Evolutionary conservation across 192 early-diverging fungal genomes (phyloP), one percentile per base, ranked within the genome.

Genomic region (Coemansia sp.): DNA sequence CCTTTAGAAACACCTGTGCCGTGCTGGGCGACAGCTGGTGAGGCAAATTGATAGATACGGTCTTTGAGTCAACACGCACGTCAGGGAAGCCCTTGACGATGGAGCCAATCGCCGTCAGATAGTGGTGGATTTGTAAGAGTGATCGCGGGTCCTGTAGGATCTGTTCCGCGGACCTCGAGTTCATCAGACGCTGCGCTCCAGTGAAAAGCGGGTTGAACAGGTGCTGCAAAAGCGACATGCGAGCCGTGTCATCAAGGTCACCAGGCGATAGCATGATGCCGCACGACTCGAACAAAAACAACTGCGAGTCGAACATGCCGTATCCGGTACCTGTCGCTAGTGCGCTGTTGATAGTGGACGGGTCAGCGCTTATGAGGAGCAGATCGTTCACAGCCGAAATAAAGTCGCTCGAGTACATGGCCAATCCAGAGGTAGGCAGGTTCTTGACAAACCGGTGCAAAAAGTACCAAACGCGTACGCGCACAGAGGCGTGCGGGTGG

Each of bases 211-310:
- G 94, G 44, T 80, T 84, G 64, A 96, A 79, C 58, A 94, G 83
- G 47, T 86, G 87, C 84, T 94, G 73, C 13, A 86, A 74, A 30
- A 67, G 66, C 67, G 92, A 86, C 66, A 87, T 86, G 84, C 95
- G 93, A 55, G 88, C 87, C 39, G 83, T 79, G 37, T 83, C 74
- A 44, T 89, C 84, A 50, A 93, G 78, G 62, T 68, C 79, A 15
- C 91, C 88, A 27, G 88, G 76, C n/a, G 96, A 90, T 72, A 97
- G 96, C 76, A 97, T 80, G 44, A 90, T 85, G n/a, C 96, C 96
- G 64, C 92, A 92, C 8, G 94, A 89, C 75, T 98, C 96, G 84
- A 95, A 97, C 38, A 97, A 70, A 75, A 91, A 96, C 29, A 93
- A 71, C 75, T 97, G 94, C 59, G 89, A 89, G 67, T 90, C 89